Evolutionary conservation across 495 filamentous ascomycete species (phyloP).

Genomic region (Aspergillus coremiiformis): DNA sequence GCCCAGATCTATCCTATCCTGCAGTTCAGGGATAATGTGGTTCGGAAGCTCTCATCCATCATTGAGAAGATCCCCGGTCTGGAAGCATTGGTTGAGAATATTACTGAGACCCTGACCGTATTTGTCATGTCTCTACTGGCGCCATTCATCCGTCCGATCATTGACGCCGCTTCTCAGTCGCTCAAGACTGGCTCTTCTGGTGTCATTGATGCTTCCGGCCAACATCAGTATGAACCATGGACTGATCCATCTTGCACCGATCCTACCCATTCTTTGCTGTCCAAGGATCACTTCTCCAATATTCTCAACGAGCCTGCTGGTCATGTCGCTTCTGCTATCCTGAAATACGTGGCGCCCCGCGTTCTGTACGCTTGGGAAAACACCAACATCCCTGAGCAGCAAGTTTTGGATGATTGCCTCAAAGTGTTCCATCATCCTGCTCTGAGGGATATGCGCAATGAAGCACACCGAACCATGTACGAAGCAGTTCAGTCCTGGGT

Average conservation of each 20-base stretch:
- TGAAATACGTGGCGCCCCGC: conserved; percentile 80
- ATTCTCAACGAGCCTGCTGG: conserved; percentile 83
- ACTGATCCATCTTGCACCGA: conserved; percentile 76
- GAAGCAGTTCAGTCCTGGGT: conserved; percentile 72
- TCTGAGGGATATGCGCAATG: conserved; percentile 58
- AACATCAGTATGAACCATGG: conserved; percentile 89
- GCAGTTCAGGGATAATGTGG: conserved; percentile 87
- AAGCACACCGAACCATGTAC: conserved; percentile 84
- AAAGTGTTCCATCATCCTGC: conserved; percentile 86
- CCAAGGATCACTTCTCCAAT: conserved; percentile 96
- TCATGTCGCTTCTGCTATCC: conserved; percentile 65
- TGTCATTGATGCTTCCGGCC: conserved; percentile 70
- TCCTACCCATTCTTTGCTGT: conserved; percentile 89
- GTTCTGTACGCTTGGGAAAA: conserved; percentile 89
- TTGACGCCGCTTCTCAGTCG: conserved; percentile 72
- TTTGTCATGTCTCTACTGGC: conserved; percentile 86
- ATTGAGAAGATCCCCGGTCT: conserved; percentile 91
- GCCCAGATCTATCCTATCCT: conserved; percentile 90
- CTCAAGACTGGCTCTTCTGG: conserved; percentile 76
- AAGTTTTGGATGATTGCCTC: conserved; percentile 70
- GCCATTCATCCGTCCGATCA: conserved; percentile 84
- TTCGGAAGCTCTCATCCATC: conserved; percentile 69
- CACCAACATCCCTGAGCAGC: conserved; percentile 64
- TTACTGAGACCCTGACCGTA: conserved; percentile 82
- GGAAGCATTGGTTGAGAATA: conserved; percentile 76